phyloP scores from a whole-genome alignment of 192 early-diverging fungal species.

The Endogone sp. region DNA sequence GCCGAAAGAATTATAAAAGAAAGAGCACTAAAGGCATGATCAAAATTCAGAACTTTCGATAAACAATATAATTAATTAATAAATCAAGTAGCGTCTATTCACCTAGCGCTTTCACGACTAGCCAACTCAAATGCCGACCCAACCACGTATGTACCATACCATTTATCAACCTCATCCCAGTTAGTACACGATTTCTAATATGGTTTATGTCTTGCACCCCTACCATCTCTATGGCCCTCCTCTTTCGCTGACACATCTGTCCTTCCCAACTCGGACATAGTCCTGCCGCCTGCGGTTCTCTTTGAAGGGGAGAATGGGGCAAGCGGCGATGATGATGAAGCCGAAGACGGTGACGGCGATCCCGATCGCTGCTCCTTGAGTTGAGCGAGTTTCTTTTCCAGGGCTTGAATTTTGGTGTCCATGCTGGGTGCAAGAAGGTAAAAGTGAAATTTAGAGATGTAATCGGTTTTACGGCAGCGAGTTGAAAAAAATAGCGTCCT shows the following conservation, averaged over 20 bases:
- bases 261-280: background rate
- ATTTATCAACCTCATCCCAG: background rate
- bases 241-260: background rate
- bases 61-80: too few relatives aligned
- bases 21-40: too few relatives aligned
- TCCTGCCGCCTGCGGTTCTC: background rate
- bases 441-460: background rate
- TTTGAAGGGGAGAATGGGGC: background rate
- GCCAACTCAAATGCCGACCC: background rate
- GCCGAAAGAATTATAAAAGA: too few relatives aligned
- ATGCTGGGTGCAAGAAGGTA: slow-evolving; percentile 30
- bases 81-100: too few relatives aligned
- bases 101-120: too few relatives aligned
- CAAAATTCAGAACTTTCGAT: too few relatives aligned
- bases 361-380: slow-evolving; percentile 21
- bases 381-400: slow-evolving; percentile 61
- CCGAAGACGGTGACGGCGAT: background rate
- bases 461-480: background rate
- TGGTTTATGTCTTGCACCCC: background rate
- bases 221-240: background rate
- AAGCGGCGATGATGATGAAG: background rate
- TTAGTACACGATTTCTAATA: background rate
- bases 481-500: too few relatives aligned
- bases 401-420: slow-evolving; percentile 60
- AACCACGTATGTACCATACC: too few relatives aligned